Evolutionary conservation across 495 filamentous ascomycete species (phyloP).

Genomic region (Talaromyces wortmannii): DNA sequence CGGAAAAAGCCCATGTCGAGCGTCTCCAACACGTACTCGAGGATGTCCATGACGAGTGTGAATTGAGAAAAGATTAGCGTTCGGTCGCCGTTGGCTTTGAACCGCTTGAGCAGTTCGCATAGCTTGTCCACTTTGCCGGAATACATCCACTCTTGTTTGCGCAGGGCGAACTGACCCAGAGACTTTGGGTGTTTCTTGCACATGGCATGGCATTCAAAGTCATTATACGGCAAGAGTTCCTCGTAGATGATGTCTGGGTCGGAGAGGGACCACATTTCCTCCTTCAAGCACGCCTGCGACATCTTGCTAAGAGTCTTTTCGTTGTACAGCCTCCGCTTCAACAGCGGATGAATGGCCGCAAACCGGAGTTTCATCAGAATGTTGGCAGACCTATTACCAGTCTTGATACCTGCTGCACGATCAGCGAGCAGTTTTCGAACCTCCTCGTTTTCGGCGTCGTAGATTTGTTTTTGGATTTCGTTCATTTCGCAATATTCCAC

Average conservation of each 20-base stretch:
- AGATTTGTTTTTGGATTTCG: constrained; percentile 59
- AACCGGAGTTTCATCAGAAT: constrained; percentile 88
- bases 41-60: constrained; percentile 82
- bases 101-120: constrained; percentile 60
- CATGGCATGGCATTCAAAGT: constrained; percentile 78
- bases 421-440: constrained; percentile 49
- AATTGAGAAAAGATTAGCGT: constrained; percentile 90
- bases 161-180: constrained; percentile 63
- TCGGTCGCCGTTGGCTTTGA: constrained; percentile 77
- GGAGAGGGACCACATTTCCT: constrained; percentile 51
- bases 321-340: constrained; percentile 74
- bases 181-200: constrained; percentile 63
- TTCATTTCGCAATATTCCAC: constrained; percentile 79
- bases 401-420: constrained; percentile 49
- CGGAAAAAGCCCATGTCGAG: constrained; percentile 68
- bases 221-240: constrained; percentile 66
- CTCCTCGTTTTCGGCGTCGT: constrained; percentile 52
- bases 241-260: constrained; percentile 59
- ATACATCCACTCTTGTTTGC: constrained; percentile 79
- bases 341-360: constrained; percentile 85
- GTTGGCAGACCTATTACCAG: constrained; percentile 54
- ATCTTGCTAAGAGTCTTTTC: constrained; percentile 71
- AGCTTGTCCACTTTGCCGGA: constrained; percentile 84
- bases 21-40: constrained; percentile 73
- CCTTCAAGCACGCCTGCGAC: constrained; percentile 63